These are phyloP conservation scores for Yarrowia sp. DNA, from an alignment of 805 yeast species.

Conservation along the genomic window DNA sequence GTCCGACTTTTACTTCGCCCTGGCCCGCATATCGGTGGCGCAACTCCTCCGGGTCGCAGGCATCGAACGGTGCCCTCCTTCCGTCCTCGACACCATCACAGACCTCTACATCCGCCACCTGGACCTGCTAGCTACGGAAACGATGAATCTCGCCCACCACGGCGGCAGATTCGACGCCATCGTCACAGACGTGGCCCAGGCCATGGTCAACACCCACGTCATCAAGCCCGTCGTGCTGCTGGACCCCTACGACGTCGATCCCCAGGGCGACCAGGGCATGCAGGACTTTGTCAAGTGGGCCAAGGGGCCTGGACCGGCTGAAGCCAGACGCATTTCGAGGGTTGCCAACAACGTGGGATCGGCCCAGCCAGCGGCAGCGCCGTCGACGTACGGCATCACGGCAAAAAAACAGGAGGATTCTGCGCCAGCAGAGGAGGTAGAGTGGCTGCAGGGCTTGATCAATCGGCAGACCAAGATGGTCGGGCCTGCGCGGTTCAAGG, in stretches of 20 bases:
- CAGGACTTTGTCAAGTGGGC: constrained; percentile 58
- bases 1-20: constrained; percentile 47
- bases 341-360: constrained; percentile 25
- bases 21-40: constrained; percentile 50
- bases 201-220: constrained; percentile 61
- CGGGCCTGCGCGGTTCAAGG: constrained; percentile 39
- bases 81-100: constrained; percentile 69
- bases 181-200: constrained; percentile 68
- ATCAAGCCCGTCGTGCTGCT: constrained; percentile 56
- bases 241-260: constrained; percentile 54
- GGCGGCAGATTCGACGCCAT: constrained; percentile 49
- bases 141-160: constrained; percentile 50
- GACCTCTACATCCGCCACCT: constrained; percentile 71
- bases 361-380: not conserved
- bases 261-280: constrained; percentile 49
- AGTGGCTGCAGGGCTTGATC: constrained; percentile 39
- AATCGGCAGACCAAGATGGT: constrained; percentile 37
- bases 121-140: constrained; percentile 50
- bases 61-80: constrained; percentile 72
- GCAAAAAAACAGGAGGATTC: constrained; percentile 21
- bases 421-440: constrained; percentile 30
- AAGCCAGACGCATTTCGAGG: constrained; percentile 41
- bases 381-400: constrained; percentile 15
- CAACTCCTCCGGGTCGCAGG: constrained; percentile 75
- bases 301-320: constrained; percentile 46